Conservation (phyloP, 306 rosid genomes). For the Casuarina cunninghamiana region DNA sequence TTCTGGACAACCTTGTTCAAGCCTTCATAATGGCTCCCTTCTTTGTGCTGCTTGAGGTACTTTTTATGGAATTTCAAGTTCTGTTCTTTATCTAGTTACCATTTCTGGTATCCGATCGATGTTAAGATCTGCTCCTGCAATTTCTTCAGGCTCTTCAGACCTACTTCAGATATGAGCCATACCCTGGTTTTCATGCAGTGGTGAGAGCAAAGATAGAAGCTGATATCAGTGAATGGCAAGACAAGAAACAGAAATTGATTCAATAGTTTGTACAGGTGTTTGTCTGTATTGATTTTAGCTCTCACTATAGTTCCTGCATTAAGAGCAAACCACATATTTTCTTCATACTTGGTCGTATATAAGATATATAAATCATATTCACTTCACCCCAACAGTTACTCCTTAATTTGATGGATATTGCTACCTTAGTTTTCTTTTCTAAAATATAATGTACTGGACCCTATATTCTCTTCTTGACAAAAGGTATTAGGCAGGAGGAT, state of each 20-base stretch:
- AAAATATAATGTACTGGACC: not conserved
- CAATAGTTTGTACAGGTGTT: slow-evolving; percentile 37
- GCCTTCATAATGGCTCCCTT: slow-evolving; percentile 89
- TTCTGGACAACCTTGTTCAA: slow-evolving; percentile 71
- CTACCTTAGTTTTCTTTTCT: not conserved
- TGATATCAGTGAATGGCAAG: slow-evolving; percentile 57
- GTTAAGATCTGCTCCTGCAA: not conserved
- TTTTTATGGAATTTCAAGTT: not conserved
- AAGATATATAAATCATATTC: not conserved
- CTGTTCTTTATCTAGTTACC: not conserved
- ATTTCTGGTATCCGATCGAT: slow-evolving; percentile 12
- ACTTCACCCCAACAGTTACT: too few species aligned
- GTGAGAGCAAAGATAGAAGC: slow-evolving; percentile 58
- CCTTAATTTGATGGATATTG: not conserved
- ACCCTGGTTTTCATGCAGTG: slow-evolving; percentile 61
- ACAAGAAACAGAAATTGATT: slow-evolving; percentile 50
- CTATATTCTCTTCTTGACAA: not conserved
- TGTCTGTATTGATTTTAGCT: slow-evolving; percentile 2
- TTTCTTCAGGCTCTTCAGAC: slow-evolving; percentile 58
- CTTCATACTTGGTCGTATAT: not conserved
- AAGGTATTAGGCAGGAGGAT: not conserved
- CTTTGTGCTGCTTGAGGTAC: slow-evolving; percentile 89
- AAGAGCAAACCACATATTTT: slow-evolving; percentile 13
- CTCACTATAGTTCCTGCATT: slow-evolving; percentile 2
- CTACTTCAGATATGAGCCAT: slow-evolving; percentile 65